Conservation (phyloP, 441 rosid genomes). For the Manihot esculenta region DNA sequence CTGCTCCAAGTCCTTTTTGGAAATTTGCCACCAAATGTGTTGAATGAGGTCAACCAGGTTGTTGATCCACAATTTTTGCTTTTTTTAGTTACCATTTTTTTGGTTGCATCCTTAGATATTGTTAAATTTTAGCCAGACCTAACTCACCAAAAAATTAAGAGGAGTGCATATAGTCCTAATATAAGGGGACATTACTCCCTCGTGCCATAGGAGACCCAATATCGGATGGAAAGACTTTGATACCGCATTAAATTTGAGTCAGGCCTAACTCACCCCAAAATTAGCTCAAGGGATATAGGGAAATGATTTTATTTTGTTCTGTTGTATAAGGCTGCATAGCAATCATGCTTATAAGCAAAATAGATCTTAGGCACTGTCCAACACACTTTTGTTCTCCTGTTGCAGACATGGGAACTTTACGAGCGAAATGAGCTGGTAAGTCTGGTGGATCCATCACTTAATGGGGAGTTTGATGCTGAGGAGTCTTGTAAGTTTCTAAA, state of each 20-base stretch:
- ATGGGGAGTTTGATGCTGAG: conserved; percentile 75
- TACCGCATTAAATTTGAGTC: no score
- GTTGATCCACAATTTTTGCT: neutral
- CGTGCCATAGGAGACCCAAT: no score
- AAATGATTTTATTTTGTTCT: neutral
- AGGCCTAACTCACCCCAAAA: no score
- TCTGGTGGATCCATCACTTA: conserved; percentile 59
- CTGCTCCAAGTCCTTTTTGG: neutral
- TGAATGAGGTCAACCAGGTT: neutral
- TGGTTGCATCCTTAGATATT: neutral
- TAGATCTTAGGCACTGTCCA: neutral
- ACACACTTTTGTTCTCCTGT: conserved; percentile 12
- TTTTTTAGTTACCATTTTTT: neutral
- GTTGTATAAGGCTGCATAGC: neutral
- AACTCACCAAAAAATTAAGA: no score
- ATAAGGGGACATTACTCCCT: no score
- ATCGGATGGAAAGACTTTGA: no score
- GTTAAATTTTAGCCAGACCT: no score
- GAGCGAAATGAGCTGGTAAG: conserved; percentile 66
- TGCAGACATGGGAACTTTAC: conserved; percentile 82
- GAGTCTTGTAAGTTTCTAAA: conserved; percentile 78
- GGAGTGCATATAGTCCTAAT: no score
- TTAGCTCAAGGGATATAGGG: no score
- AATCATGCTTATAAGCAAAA: neutral
- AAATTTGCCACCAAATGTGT: neutral